Percentiles rank a stretch among this genome's conserved stretches.
Evolutionary conservation across 495 filamentous ascomycete species (phyloP).

Genomic region (Xylaria intraflava): DNA sequence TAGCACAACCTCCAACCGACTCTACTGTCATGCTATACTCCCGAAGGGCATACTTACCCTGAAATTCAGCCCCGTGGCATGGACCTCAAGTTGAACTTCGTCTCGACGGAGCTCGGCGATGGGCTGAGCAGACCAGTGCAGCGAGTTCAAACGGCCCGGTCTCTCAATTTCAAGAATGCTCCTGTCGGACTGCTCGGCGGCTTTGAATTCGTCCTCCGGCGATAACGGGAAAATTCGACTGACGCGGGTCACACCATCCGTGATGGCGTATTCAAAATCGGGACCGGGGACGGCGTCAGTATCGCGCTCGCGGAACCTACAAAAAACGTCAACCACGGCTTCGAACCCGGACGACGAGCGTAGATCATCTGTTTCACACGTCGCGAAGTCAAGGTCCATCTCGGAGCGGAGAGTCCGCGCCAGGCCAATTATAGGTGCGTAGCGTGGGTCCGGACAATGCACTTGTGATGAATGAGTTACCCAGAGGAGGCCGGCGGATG

Average conservation of each 20-base stretch:
- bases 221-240: constrained; percentile 26
- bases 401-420: constrained; percentile 39
- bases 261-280: constrained; percentile 33
- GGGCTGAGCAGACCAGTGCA: too few species aligned
- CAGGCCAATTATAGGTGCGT: constrained; percentile 31
- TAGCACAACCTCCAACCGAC: too few species aligned
- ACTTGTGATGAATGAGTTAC: constrained; percentile 24
- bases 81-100: too few species aligned
- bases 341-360: neutral
- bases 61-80: too few species aligned
- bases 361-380: constrained; percentile 34
- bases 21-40: too few species aligned
- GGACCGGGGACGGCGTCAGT: constrained; percentile 7
- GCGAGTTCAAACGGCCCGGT: too few species aligned
- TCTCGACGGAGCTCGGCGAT: too few species aligned
- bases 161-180: too few species aligned
- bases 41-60: too few species aligned
- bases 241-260: constrained; percentile 21
- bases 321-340: constrained; percentile 11
- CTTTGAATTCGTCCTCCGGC: constrained; percentile 18
- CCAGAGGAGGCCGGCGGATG: too few species aligned
- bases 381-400: constrained; percentile 30
- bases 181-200: too few species aligned
- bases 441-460: constrained; percentile 33
- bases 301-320: constrained; percentile 17